Evolutionary conservation across 2,329 filamentous ascomycete species (phyloP), one percentile per base, ranked within the genome.

Genomic region (Leptographium procerum): DNA sequence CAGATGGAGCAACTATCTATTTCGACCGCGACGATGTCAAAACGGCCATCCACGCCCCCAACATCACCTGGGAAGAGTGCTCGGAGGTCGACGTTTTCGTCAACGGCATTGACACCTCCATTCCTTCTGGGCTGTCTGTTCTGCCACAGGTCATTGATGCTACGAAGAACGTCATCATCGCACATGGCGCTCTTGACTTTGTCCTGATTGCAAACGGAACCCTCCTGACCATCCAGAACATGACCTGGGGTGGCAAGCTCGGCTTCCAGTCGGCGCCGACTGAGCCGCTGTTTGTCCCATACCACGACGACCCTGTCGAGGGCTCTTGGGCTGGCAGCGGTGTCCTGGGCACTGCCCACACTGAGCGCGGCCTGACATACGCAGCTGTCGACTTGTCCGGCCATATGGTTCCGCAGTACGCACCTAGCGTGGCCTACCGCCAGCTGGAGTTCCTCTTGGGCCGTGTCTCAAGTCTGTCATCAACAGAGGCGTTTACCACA

Each of bases 361-460:
- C 83, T 0, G 90, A 95, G 75, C 78, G 89, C 48, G 87, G 88
- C 0, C 72, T 95, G 52, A 94, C 88, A 0, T 88, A 82, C 63
- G 83, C 84, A 3, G 79, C 80, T 34, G 77, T 90, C 57, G 76
- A 81, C 45, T 67, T 86, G 13, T 74, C 78, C 0, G 89, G 89
- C 0, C 86, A 91, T 71, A 86, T 85, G 77, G 71, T 80, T 0
- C 82, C 84, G 0, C 82, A 88, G 69, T 90, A 88, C 66, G 80
- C 83, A 22, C 85, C 88, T 0, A 79, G 77, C 16, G 85, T 84
- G 0, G 79, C 85, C 0, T 89, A 88, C 67, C 75, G 88, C 36
- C 85, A 89, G 59, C 68, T 94, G 24, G 88, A 94, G 75, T 86
- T 87, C 65, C 69, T 94, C 64, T 75, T 95, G 1, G 89, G 89